phyloP scores from a whole-genome alignment of 495 filamentous ascomycete genomes.

The Penicillium herquei region DNA sequence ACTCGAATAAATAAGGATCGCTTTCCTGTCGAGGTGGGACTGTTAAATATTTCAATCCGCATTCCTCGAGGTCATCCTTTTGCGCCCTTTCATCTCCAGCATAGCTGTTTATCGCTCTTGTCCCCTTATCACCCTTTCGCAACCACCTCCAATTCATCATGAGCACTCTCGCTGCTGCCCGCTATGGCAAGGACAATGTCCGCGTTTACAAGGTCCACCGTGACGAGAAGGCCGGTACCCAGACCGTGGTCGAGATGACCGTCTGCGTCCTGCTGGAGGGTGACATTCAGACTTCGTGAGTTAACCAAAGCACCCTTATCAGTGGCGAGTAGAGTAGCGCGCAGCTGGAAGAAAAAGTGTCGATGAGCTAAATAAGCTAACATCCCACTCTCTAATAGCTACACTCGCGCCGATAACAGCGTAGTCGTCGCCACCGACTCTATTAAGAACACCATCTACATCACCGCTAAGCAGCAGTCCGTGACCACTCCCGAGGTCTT shows the following conservation, averaged over 20 bases:
- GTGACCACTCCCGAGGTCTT: slow-evolving; percentile 93
- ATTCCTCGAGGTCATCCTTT: not conserved
- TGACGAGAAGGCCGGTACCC: slow-evolving; percentile 68
- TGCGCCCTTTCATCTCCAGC: not conserved
- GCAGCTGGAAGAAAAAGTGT: too few species aligned
- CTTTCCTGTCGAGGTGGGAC: not conserved
- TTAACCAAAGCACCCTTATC: slow-evolving; percentile 6
- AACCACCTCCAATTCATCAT: slow-evolving; percentile 16
- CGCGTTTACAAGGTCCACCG: slow-evolving; percentile 91
- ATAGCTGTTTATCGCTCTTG: slow-evolving; percentile 1
- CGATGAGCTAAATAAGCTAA: not conserved
- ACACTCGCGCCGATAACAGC: slow-evolving; percentile 92
- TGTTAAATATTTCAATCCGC: slow-evolving; percentile 3
- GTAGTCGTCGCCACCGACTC: slow-evolving; percentile 95
- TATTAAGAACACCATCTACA: slow-evolving; percentile 97
- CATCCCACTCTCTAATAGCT: slow-evolving; percentile 46
- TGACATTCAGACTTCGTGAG: slow-evolving; percentile 84
- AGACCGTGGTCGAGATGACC: slow-evolving; percentile 93
- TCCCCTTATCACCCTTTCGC: slow-evolving; percentile 1
- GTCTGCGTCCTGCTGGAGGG: slow-evolving; percentile 88
- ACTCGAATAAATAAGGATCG: slow-evolving; percentile 15
- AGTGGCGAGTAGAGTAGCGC: not conserved
- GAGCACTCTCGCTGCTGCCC: slow-evolving; percentile 63
- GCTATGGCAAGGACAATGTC: slow-evolving; percentile 97
- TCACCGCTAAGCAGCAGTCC: slow-evolving; percentile 89